Evolutionary conservation across 1,139 yeast species (phyloP).

Genomic region (Geotrichum restrictum): DNA sequence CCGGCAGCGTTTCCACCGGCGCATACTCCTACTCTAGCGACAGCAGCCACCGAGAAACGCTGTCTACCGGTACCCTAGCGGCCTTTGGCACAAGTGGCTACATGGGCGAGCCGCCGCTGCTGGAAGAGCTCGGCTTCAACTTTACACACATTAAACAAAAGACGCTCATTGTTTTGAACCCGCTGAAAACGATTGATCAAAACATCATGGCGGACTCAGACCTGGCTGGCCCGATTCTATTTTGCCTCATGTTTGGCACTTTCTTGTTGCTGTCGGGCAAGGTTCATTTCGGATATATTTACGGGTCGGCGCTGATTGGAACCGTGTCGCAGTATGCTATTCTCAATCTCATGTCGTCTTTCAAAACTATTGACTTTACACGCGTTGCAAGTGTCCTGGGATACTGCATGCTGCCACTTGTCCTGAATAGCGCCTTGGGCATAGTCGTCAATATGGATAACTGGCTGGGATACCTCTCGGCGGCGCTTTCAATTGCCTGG

Average conservation of each 20-base stretch:
- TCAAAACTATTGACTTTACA: constrained; percentile 54
- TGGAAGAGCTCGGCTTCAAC: constrained; percentile 91
- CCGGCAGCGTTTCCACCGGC: background rate
- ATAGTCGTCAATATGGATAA: constrained; percentile 69
- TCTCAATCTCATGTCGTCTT: constrained; percentile 76
- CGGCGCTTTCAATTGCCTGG: constrained; percentile 78
- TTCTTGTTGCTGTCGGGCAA: constrained; percentile 80
- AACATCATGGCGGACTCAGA: constrained; percentile 89
- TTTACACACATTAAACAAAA: constrained; percentile 81
- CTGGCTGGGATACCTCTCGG: constrained; percentile 64
- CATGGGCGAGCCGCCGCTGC: constrained; percentile 85
- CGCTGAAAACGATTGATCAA: constrained; percentile 58
- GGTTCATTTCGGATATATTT: constrained; percentile 93
- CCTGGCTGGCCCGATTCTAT: constrained; percentile 90
- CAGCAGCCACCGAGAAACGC: constrained; percentile 42
- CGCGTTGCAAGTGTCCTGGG: constrained; percentile 91
- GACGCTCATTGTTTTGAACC: constrained; percentile 83
- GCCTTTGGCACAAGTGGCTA: constrained; percentile 94
- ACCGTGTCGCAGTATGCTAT: constrained; percentile 77
- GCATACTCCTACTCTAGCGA: constrained; percentile 21
- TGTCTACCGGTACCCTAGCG: constrained; percentile 76
- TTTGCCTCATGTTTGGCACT: constrained; percentile 85
- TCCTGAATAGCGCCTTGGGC: constrained; percentile 70
- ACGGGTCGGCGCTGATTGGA: constrained; percentile 93
- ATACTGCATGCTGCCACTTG: constrained; percentile 87